Evolutionary conservation across 2,329 filamentous ascomycete genomes (phyloP).

Genomic region (Pseudonectria foliicola): DNA sequence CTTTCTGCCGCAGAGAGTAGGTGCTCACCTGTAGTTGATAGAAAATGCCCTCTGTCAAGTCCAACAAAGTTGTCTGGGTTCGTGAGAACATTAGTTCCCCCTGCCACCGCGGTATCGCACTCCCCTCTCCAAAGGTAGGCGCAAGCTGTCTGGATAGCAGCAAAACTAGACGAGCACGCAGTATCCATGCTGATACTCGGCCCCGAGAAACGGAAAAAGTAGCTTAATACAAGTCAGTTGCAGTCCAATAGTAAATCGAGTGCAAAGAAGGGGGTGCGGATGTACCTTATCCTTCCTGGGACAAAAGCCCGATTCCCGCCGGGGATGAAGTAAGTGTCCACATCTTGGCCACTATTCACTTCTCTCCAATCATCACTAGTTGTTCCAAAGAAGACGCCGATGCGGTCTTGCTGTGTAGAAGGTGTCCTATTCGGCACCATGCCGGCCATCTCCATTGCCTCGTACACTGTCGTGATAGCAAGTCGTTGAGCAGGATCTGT

Average conservation of each 20-base stretch:
- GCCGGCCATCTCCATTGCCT: conserved; percentile 71
- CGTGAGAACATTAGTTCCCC: conserved; percentile 57
- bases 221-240: conserved; percentile 39
- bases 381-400: conserved; percentile 69
- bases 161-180: conserved; percentile 65
- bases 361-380: conserved; percentile 73
- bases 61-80: conserved; percentile 61
- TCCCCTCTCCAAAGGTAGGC: conserved; percentile 57
- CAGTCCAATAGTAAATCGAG: too few relatives aligned
- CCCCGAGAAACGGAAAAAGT: conserved; percentile 67
- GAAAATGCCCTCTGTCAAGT: conserved; percentile 57
- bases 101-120: conserved; percentile 58
- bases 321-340: conserved; percentile 50
- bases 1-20: background rate
- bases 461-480: conserved; percentile 67
- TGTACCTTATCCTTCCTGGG: conserved; percentile 15
- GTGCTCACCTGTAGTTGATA: conserved; percentile 36
- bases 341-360: conserved; percentile 64
- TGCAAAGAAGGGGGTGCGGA: background rate
- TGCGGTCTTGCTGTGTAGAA: conserved; percentile 51
- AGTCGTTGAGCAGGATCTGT: conserved; percentile 72
- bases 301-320: conserved; percentile 24
- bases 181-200: conserved; percentile 67
- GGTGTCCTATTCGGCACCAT: conserved; percentile 61
- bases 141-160: conserved; percentile 55